phyloP scores from a whole-genome alignment of 1,284 basidiomycete genomes.

The Hemileia vastatrix region DNA sequence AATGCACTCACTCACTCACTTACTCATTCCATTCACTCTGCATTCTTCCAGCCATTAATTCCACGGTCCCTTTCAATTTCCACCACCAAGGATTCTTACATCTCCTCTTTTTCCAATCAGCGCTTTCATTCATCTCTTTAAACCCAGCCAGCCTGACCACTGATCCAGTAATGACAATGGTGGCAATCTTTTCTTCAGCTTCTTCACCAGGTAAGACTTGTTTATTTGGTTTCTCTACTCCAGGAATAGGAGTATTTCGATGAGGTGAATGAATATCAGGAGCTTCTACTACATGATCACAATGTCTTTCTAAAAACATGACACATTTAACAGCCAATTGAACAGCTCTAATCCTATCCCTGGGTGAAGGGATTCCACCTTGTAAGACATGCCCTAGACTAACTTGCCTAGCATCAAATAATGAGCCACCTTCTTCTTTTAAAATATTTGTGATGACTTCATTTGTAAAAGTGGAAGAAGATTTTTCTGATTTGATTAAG shows the following conservation, averaged over 20 bases:
- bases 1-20: neutral
- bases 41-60: conserved; percentile 50
- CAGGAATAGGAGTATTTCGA: conserved; percentile 29
- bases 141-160: conserved; percentile 71
- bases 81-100: conserved; percentile 78
- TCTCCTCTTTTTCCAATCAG: conserved; percentile 80
- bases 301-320: conserved; percentile 80
- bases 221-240: conserved; percentile 10
- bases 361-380: conserved; percentile 84
- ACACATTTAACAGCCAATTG: conserved; percentile 85
- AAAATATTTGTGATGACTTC: conserved; percentile 87
- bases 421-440: conserved; percentile 75
- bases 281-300: conserved; percentile 45
- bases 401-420: conserved; percentile 92
- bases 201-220: conserved; percentile 48
- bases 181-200: conserved; percentile 55
- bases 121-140: conserved; percentile 68
- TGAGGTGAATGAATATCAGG: conserved; percentile 28
- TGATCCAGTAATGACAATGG: conserved; percentile 77
- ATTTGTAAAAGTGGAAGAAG: conserved; percentile 82
- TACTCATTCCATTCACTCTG: neutral
- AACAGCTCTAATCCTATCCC: conserved; percentile 82
- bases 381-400: conserved; percentile 93
- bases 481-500: conserved; percentile 75
- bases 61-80: conserved; percentile 58